These are phyloP conservation scores for Talaromyces piceae DNA, from an alignment of 2,329 filamentous ascomycete genomes.

Conservation along the genomic window DNA sequence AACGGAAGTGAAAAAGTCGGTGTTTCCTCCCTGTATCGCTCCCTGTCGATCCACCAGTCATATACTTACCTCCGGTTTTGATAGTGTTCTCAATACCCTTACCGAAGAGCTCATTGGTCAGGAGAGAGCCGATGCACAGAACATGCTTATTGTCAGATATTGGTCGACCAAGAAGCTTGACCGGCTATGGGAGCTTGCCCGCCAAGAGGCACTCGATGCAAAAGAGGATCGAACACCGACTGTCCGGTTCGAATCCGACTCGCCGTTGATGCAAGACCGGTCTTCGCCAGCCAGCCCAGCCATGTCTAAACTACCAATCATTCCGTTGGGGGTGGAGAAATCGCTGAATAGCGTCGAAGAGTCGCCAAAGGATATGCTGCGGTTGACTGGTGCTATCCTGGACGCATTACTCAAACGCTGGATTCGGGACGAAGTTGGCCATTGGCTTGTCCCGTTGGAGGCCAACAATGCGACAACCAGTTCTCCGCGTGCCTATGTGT, in stretches of 20 bases:
- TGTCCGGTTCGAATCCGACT: not conserved
- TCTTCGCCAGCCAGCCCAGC: not conserved
- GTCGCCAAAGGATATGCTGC: conserved; percentile 33
- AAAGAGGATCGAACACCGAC: conserved; percentile 8
- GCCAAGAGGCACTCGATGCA: conserved; percentile 24
- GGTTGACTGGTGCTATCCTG: conserved; percentile 28
- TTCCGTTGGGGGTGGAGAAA: conserved; percentile 28
- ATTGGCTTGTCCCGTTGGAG: not conserved
- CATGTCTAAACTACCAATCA: conserved; percentile 18
- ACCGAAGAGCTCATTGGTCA: conserved; percentile 28
- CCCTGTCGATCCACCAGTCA: too few relatives aligned
- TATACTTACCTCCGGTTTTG: not conserved
- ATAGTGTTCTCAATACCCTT: conserved; percentile 11
- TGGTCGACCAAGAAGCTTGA: conserved; percentile 34
- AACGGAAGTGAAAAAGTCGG: conserved; percentile 21
- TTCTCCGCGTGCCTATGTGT: conserved; percentile 12
- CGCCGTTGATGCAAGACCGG: not conserved
- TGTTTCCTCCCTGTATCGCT: not conserved
- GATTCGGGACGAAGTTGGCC: conserved; percentile 15
- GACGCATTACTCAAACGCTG: conserved; percentile 24
- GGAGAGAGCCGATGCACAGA: conserved; percentile 36
- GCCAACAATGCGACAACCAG: not conserved
- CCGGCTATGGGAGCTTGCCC: conserved; percentile 28
- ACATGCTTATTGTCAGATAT: conserved; percentile 38
- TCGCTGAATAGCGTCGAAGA: conserved; percentile 26